These are phyloP conservation scores for Aurifilum marmelostoma DNA, from an alignment of 2,329 filamentous ascomycete species.

Conservation along the genomic window DNA sequence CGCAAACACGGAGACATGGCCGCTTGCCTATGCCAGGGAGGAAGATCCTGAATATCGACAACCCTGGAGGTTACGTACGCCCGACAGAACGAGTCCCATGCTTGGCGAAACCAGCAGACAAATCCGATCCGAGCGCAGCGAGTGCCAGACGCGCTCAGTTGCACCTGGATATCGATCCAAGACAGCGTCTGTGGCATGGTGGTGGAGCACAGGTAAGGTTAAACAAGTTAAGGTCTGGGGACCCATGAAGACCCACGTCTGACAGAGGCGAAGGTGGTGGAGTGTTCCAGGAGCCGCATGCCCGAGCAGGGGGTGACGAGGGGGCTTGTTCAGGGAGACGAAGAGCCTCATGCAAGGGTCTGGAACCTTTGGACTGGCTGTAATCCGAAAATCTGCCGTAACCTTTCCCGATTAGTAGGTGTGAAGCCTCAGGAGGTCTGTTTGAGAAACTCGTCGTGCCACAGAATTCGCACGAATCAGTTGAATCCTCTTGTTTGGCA, in stretches of 20 bases:
- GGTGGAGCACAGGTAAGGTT: slow-evolving; percentile 30
- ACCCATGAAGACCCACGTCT: slow-evolving; percentile 14
- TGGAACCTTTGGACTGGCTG: slow-evolving; percentile 19
- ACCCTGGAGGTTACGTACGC: slow-evolving; percentile 19
- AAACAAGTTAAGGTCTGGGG: slow-evolving; percentile 17
- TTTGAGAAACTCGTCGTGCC: slow-evolving; percentile 15
- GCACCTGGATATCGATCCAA: slow-evolving; percentile 28
- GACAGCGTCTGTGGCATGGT: slow-evolving; percentile 32
- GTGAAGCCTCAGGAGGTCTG: slow-evolving; percentile 12
- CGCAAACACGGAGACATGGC: slow-evolving; percentile 20
- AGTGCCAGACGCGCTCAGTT: slow-evolving; percentile 23
- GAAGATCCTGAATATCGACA: slow-evolving; percentile 15
- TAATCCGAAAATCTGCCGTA: slow-evolving; percentile 14
- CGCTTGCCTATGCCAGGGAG: slow-evolving; percentile 12
- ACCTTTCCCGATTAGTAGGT: slow-evolving; percentile 15
- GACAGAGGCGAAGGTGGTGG: slow-evolving; percentile 16
- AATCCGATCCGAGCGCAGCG: slow-evolving; percentile 2
- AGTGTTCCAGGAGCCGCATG: slow-evolving; percentile 28
- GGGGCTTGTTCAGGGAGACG: slow-evolving; percentile 14
- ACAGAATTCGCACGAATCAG: slow-evolving; percentile 9
- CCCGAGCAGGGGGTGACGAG: slow-evolving; percentile 23
- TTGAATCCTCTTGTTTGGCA: neutral
- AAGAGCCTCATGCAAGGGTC: slow-evolving; percentile 28
- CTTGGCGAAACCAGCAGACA: slow-evolving; percentile 10
- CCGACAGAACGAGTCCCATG: slow-evolving; percentile 2